Conservation (phyloP, 2,329 filamentous ascomycete genomes). For the Colletotrichum spinosum region DNA sequence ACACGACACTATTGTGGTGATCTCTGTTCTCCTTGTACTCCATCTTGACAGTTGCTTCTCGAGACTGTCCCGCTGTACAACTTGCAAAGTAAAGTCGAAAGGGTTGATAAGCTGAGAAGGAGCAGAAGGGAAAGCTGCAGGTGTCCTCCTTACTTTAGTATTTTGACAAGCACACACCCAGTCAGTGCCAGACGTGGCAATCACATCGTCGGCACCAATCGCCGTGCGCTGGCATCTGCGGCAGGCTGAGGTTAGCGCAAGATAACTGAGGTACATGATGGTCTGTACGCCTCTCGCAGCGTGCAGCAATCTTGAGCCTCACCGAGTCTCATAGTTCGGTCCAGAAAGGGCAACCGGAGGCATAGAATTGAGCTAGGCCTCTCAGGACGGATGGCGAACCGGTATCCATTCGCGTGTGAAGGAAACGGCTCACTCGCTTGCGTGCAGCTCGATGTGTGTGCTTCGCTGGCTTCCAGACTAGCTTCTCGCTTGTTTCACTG, state of each 20-base stretch:
- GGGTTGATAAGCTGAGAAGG: conserved; percentile 3
- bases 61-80: conserved; percentile 17
- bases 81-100: conserved; percentile 11
- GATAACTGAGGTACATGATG: conserved; percentile 32
- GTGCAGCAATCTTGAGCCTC: conserved; percentile 20
- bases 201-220: conserved; percentile 9
- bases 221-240: conserved; percentile 35
- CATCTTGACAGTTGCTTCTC: conserved; percentile 32
- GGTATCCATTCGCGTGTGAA: not conserved
- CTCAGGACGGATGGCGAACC: not conserved
- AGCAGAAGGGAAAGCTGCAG: conserved; percentile 8
- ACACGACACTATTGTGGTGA: conserved; percentile 23
- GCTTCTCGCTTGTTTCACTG: conserved; percentile 29
- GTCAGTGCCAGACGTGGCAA: conserved; percentile 24
- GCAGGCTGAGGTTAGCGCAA: conserved; percentile 11
- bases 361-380: not conserved
- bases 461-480: conserved; percentile 24
- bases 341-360: not conserved
- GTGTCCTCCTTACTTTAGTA: conserved; percentile 34
- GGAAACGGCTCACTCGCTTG: conserved; percentile 9
- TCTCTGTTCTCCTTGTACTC: conserved; percentile 22
- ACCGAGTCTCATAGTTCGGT: conserved; percentile 26
- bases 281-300: conserved; percentile 15
- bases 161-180: conserved; percentile 13
- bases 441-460: conserved; percentile 10